Evolutionary conservation across 2,329 filamentous ascomycete species (phyloP).

Genomic region (Nannizziopsis arthrosporioides): DNA sequence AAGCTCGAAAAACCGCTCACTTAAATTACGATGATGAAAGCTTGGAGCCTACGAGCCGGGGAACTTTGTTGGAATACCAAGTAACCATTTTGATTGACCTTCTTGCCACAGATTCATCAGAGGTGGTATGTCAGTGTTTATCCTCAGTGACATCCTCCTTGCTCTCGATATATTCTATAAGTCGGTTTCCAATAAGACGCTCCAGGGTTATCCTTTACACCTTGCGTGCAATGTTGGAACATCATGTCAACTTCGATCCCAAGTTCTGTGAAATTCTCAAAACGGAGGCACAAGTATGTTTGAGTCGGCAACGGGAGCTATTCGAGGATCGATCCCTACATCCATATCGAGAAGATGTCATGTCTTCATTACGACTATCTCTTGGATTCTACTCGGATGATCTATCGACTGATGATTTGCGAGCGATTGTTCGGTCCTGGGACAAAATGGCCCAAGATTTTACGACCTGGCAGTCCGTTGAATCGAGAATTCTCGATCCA

Average conservation of each 20-base stretch:
- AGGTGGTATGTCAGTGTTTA: slow-evolving; percentile 23
- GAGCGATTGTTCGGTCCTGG: slow-evolving; percentile 27
- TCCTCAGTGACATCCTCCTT: slow-evolving; percentile 22
- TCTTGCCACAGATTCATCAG: slow-evolving; percentile 19
- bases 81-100: slow-evolving; percentile 26
- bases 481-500: slow-evolving; percentile 39
- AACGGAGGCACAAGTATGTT: slow-evolving; percentile 19
- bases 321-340: slow-evolving; percentile 22
- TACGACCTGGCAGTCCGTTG: slow-evolving; percentile 32
- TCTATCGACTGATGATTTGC: slow-evolving; percentile 21
- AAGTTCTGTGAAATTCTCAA: slow-evolving; percentile 21
- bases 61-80: slow-evolving; percentile 29
- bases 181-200: slow-evolving; percentile 28
- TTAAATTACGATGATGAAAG: slow-evolving; percentile 25
- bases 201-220: slow-evolving; percentile 26
- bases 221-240: slow-evolving; percentile 27
- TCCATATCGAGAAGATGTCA: slow-evolving; percentile 21
- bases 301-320: slow-evolving; percentile 15
- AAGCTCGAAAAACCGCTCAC: slow-evolving; percentile 8
- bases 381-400: slow-evolving; percentile 27
- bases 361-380: slow-evolving; percentile 26
- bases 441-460: slow-evolving; percentile 35
- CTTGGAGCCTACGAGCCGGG: slow-evolving; percentile 21
- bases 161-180: slow-evolving; percentile 25
- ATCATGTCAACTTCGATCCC: slow-evolving; percentile 21